Conservation (phyloP, 495 filamentous ascomycete genomes). For the Stereocaulon alpinum region DNA sequence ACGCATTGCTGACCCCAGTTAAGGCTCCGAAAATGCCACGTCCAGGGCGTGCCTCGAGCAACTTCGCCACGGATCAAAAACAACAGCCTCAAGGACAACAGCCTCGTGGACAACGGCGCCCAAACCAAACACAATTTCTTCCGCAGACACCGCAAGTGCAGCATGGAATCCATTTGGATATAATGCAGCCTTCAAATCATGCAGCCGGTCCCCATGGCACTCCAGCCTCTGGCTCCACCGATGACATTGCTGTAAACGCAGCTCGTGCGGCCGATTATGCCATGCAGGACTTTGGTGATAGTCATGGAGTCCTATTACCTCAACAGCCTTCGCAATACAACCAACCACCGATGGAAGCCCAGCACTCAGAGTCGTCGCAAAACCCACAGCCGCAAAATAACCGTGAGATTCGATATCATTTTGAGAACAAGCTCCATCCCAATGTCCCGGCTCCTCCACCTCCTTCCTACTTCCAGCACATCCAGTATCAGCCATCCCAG, state of each 20-base stretch:
- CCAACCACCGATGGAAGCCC: slow-evolving; percentile 20
- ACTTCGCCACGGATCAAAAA: slow-evolving; percentile 9
- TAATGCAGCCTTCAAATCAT: not conserved
- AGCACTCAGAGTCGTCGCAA: slow-evolving; percentile 18
- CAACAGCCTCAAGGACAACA: slow-evolving; percentile 3
- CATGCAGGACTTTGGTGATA: slow-evolving; percentile 30
- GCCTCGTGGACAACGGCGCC: not conserved
- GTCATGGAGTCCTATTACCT: slow-evolving; percentile 23
- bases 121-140: not conserved
- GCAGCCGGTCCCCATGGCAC: not conserved
- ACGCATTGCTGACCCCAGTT: not conserved
- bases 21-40: slow-evolving; percentile 13
- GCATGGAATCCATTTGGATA: not conserved
- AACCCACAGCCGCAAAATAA: slow-evolving; percentile 21
- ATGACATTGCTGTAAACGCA: slow-evolving; percentile 43
- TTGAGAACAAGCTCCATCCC: slow-evolving; percentile 21
- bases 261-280: slow-evolving; percentile 46
- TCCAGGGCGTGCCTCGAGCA: slow-evolving; percentile 4
- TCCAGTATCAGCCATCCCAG: slow-evolving; percentile 30
- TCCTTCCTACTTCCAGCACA: slow-evolving; percentile 26
- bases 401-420: slow-evolving; percentile 25
- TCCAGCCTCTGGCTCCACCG: slow-evolving; percentile 17
- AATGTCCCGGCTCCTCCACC: slow-evolving; percentile 22
- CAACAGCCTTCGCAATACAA: slow-evolving; percentile 27
- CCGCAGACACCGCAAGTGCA: slow-evolving; percentile 6